Percentiles rank a stretch among this genome's conserved stretches.
Conservation (phyloP, 2,329 filamentous ascomycete species). For the Karstenula rhodostoma region DNA sequence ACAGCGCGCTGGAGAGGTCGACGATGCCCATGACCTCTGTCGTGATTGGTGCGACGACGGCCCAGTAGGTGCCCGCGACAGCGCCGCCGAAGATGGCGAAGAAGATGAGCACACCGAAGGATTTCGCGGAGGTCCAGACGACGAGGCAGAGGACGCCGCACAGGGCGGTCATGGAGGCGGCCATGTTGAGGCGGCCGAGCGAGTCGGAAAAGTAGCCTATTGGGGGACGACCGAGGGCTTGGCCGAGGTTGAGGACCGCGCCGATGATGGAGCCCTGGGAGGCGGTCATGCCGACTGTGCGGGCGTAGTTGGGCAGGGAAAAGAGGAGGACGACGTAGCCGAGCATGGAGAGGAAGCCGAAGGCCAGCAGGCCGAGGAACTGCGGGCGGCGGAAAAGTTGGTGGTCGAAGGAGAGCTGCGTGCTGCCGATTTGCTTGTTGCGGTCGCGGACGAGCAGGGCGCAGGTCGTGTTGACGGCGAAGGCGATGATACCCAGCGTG, state of each 20-base stretch:
- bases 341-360: conserved; percentile 75
- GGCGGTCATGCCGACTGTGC: conserved; percentile 70
- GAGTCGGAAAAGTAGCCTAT: conserved; percentile 77
- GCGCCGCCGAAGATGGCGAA: conserved; percentile 72
- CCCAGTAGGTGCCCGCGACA: conserved; percentile 75
- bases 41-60: conserved; percentile 70
- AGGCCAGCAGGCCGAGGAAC: conserved; percentile 71
- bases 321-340: conserved; percentile 81
- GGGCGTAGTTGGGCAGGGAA: conserved; percentile 76
- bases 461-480: conserved; percentile 70
- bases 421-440: conserved; percentile 74
- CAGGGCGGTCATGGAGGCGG: conserved; percentile 69
- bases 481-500: conserved; percentile 69
- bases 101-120: conserved; percentile 73
- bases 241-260: conserved; percentile 74
- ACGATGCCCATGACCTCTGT: conserved; percentile 78
- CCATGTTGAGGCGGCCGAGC: conserved; percentile 77
- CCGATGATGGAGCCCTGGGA: conserved; percentile 74
- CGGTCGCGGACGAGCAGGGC: conserved; percentile 72
- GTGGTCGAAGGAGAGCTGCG: conserved; percentile 71
- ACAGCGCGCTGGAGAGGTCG: conserved; percentile 73
- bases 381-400: conserved; percentile 67
- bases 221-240: conserved; percentile 72
- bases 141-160: conserved; percentile 71
- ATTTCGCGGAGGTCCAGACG: conserved; percentile 76